Percentiles rank a stretch among this genome's conserved stretches.
These are phyloP conservation scores for Aspergillus sp. DNA, from an alignment of 2,329 filamentous ascomycete species.

Conservation along the genomic window DNA sequence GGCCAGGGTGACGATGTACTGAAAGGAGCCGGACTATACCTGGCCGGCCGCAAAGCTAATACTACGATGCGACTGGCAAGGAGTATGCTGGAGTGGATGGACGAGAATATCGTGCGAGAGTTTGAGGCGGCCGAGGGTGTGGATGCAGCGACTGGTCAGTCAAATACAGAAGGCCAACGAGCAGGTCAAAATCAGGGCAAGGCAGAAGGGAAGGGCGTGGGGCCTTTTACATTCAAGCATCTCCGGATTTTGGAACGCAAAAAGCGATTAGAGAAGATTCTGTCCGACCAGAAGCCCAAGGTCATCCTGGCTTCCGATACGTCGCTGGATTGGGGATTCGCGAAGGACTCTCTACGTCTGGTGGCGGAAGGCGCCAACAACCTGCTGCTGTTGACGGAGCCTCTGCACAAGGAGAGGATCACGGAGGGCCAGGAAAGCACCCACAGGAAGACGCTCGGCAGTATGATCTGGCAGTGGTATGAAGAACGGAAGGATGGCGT, in stretches of 20 bases:
- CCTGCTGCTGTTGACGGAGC: constrained; percentile 83
- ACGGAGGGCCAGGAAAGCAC: constrained; percentile 28
- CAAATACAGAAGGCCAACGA: constrained; percentile 44
- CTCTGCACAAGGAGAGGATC: constrained; percentile 39
- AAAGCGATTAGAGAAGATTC: constrained; percentile 73
- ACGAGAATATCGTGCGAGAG: constrained; percentile 88
- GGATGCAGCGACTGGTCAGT: constrained; percentile 39
- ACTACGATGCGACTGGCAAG: constrained; percentile 88
- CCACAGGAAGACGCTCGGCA: constrained; percentile 62
- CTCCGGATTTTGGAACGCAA: constrained; percentile 80
- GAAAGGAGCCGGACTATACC: constrained; percentile 64
- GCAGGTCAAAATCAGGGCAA: constrained; percentile 38
- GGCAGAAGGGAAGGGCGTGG: constrained; percentile 50
- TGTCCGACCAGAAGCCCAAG: constrained; percentile 55
- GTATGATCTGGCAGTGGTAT: constrained; percentile 79
- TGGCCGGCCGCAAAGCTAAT: constrained; percentile 82
- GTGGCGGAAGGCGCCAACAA: constrained; percentile 78
- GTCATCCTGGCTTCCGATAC: constrained; percentile 91
- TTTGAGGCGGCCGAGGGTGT: constrained; percentile 67
- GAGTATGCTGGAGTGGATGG: constrained; percentile 99
- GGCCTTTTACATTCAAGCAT: constrained; percentile 88
- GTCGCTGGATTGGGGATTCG: constrained; percentile 93
- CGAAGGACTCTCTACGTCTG: constrained; percentile 72
- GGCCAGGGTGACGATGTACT: constrained; percentile 55
- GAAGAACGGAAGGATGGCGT: constrained; percentile 67